Base-by-base conservation (phyloP, 768 basidiomycete species). In the Collybiopsis confluens region DNA sequence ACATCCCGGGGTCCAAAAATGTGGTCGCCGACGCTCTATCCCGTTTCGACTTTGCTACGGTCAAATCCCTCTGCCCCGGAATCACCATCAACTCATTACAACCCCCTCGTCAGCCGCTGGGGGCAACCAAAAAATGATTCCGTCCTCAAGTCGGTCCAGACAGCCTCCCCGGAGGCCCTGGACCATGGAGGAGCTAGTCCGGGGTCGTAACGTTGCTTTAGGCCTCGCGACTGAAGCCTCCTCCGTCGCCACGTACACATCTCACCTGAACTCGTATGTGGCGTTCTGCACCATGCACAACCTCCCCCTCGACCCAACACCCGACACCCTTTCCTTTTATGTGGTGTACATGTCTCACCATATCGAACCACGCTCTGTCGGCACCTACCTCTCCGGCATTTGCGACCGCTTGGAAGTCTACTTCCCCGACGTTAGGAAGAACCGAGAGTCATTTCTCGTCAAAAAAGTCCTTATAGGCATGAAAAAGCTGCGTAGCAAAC, bases 371-470 rank as follows among this genome's bases (percentile, higher is more conserved):
- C 30, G 53, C 10, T 72, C 71, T 0, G 68, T 75, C 15, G 47
- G 46, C 36, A 49, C 64, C 1, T 75, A 76, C 58, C 61, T 77
- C 2, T 69, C 71, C 0, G 72, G 73, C 13, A 71, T 74, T 15
- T 65, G 65, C 54, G 64, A 64, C 28, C 61, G 65, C 43, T 64
- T 75, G 4, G 64, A 71, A 49, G 35, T 58, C 0, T 55, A 57
- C 26, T 76, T 60, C 57, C 73, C 74, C 1, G 8, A 58, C 1
- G 62, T 70, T 1, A 62, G 65, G 0, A n/a, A 10, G 0, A 30
- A 45, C 15, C 61, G 65, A 2, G 33, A 54, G 3, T 52, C 55
- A 16, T 28, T 37, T 0, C 55, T 73, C 0, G 71, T 74, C 1
- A 6, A 23, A 0, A 45, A 57, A 4, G 69, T 70, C 0, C 50